Conservation (phyloP, 2,329 filamentous ascomycete species). For the Pyrenophora graminea region DNA sequence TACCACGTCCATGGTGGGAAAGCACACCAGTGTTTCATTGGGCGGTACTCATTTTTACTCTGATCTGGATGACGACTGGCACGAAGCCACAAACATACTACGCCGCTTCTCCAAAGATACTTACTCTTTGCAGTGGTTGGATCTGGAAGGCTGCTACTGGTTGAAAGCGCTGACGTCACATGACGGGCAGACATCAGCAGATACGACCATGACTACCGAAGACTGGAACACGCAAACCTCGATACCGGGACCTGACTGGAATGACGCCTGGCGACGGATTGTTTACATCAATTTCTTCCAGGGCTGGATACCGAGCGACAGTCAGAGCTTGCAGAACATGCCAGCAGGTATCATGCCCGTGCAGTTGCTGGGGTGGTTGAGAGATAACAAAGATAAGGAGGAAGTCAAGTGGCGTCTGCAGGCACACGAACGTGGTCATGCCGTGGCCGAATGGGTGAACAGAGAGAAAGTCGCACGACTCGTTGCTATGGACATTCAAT, state of each 20-base stretch:
- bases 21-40: constrained; percentile 51
- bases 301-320: constrained; percentile 50
- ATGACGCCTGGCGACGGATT: constrained; percentile 51
- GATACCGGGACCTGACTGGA: constrained; percentile 44
- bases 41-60: constrained; percentile 60
- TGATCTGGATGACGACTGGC: constrained; percentile 58
- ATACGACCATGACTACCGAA: constrained; percentile 1
- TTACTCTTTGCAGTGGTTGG: constrained; percentile 64
- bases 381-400: constrained; percentile 36
- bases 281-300: constrained; percentile 49
- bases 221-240: constrained; percentile 11
- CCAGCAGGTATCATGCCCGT: constrained; percentile 42
- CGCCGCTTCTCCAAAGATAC: constrained; percentile 60
- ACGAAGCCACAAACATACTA: constrained; percentile 61
- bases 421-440: constrained; percentile 22
- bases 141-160: constrained; percentile 66
- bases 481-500: constrained; percentile 41
- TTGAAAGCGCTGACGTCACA: constrained; percentile 56
- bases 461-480: constrained; percentile 43
- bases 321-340: constrained; percentile 36
- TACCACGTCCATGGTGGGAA: constrained; percentile 51
- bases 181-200: background rate
- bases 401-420: constrained; percentile 25
- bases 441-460: constrained; percentile 44
- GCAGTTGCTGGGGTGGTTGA: constrained; percentile 42